Evolutionary conservation across 2,329 filamentous ascomycete species (phyloP).

Genomic region (Ascocoryne sarcoides): DNA sequence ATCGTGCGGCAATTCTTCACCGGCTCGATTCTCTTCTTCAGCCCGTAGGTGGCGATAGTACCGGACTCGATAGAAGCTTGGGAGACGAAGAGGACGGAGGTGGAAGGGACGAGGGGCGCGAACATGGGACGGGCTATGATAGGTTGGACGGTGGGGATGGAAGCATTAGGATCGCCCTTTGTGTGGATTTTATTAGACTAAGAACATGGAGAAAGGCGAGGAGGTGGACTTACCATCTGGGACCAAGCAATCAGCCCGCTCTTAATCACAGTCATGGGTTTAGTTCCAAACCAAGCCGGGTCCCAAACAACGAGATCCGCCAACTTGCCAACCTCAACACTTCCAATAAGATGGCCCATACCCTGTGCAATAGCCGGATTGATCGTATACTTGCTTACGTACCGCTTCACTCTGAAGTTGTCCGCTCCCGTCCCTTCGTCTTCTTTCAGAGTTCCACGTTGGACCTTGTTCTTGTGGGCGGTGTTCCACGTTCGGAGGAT

Average conservation of each 20-base stretch:
- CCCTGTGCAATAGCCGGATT: slow-evolving; percentile 90
- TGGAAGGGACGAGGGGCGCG: slow-evolving; percentile 60
- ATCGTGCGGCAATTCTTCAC: slow-evolving; percentile 69
- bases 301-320: slow-evolving; percentile 87
- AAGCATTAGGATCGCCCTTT: slow-evolving; percentile 71
- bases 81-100: slow-evolving; percentile 78
- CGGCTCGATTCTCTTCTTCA: slow-evolving; percentile 72
- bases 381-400: slow-evolving; percentile 92
- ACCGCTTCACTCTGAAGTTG: slow-evolving; percentile 86
- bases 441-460: slow-evolving; percentile 67
- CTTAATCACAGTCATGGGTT: slow-evolving; percentile 76
- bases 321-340: slow-evolving; percentile 79
- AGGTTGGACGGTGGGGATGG: slow-evolving; percentile 82
- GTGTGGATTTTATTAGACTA: slow-evolving; percentile 3
- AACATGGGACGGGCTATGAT: slow-evolving; percentile 82
- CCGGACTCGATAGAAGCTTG: slow-evolving; percentile 60
- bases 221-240: slow-evolving; percentile 59
- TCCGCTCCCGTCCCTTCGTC: slow-evolving; percentile 74
- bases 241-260: slow-evolving; percentile 76
- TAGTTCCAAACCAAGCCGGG: slow-evolving; percentile 76
- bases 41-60: slow-evolving; percentile 58
- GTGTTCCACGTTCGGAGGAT: slow-evolving; percentile 93
- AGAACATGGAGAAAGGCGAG: neutral
- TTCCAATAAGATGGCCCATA: slow-evolving; percentile 79
- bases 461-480: slow-evolving; percentile 90